Evolutionary conservation across 148 eudicot genomes (phyloP).

Genomic region (Nepenthes mirabilis): DNA sequence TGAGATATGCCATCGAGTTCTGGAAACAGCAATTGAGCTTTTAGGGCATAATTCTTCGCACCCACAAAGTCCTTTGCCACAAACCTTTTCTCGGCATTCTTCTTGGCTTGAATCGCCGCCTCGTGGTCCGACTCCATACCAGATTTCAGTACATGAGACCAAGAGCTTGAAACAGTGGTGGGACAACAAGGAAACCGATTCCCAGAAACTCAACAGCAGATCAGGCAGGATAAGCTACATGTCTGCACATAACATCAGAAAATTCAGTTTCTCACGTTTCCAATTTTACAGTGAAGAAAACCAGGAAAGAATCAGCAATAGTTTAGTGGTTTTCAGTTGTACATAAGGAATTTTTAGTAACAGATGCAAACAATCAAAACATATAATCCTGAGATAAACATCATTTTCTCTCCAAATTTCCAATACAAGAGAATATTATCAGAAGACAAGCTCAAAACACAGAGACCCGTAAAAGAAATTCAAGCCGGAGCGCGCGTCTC

Average conservation of each 20-base stretch:
- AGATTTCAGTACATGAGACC: slow-evolving; percentile 12
- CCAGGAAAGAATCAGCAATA: background rate
- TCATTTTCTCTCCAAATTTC: background rate
- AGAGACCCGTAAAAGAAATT: background rate
- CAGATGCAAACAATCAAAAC: background rate
- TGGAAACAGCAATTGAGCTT: slow-evolving; percentile 72
- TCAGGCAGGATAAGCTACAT: background rate
- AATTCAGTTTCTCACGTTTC: background rate
- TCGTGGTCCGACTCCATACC: slow-evolving; percentile 64
- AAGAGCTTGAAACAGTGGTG: slow-evolving; percentile 15
- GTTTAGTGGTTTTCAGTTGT: background rate
- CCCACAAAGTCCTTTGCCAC: slow-evolving; percentile 54
- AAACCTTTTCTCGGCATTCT: slow-evolving; percentile 75
- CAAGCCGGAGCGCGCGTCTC: background rate
- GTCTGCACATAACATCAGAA: slow-evolving; percentile 5
- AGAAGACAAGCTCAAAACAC: background rate
- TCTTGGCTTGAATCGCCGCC: slow-evolving; percentile 75
- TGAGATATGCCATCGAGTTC: slow-evolving; percentile 88
- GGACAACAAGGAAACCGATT: slow-evolving; percentile 21
- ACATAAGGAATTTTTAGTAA: background rate
- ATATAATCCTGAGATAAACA: background rate
- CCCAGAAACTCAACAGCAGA: slow-evolving; percentile 11
- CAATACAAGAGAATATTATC: background rate
- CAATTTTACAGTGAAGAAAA: background rate
- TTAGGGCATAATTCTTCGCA: slow-evolving; percentile 71